phyloP scores from a whole-genome alignment of 208 protist genomes.

The Acanthamoeba polyphaga region DNA sequence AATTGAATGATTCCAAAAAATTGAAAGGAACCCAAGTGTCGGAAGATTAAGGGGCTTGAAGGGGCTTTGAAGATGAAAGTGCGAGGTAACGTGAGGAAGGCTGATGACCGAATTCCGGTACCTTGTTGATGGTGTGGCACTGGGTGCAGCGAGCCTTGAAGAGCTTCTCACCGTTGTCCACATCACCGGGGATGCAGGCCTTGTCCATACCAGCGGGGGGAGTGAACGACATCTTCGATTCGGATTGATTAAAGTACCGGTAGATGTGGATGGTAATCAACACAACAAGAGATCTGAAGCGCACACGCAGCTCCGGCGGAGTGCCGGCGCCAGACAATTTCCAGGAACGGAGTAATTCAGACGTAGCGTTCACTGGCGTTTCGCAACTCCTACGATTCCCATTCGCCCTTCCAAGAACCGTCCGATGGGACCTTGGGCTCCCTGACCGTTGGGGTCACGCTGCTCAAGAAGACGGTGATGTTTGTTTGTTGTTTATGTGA shows the following conservation, averaged over 20 bases:
- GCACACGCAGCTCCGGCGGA: background rate
- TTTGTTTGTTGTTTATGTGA: too few relatives aligned
- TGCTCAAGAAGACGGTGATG: too few relatives aligned
- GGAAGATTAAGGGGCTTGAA: background rate
- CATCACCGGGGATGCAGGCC: constrained; percentile 87
- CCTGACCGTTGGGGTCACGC: too few relatives aligned
- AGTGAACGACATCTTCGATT: constrained; percentile 19
- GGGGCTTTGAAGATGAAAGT: background rate
- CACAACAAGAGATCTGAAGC: background rate
- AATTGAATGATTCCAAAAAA: background rate
- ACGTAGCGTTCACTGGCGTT: background rate
- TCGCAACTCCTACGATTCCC: background rate
- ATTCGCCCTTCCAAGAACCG: background rate
- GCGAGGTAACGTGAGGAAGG: background rate
- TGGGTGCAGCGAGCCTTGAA: constrained; percentile 96
- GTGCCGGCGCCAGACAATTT: background rate
- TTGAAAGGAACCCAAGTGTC: background rate
- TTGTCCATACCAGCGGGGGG: constrained; percentile 70
- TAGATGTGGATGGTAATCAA: background rate
- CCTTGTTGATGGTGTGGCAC: constrained; percentile 93
- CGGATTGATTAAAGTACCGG: background rate
- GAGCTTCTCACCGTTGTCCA: constrained; percentile 93
- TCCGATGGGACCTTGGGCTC: background rate
- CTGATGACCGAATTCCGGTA: background rate
- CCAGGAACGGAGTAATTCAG: constrained; percentile 2